These are phyloP conservation scores for Gliomastix tumulicola DNA, from an alignment of 2,329 filamentous ascomycete genomes.

Conservation along the genomic window DNA sequence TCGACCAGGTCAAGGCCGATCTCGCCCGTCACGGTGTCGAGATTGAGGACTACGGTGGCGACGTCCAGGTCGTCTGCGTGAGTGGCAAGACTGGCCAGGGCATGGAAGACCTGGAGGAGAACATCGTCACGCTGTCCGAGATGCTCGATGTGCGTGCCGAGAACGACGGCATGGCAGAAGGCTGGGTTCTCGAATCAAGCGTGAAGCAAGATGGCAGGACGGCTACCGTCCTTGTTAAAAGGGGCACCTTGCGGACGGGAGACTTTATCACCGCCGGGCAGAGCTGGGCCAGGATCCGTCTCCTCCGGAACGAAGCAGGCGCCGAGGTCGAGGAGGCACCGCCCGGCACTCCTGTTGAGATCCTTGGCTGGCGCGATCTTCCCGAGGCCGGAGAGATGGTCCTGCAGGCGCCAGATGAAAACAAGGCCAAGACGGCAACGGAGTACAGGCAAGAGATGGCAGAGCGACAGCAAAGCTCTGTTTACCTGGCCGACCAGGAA, in stretches of 20 bases:
- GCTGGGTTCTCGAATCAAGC: constrained; percentile 88
- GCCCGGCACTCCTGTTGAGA: constrained; percentile 84
- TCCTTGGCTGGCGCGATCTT: constrained; percentile 84
- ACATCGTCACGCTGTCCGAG: constrained; percentile 77
- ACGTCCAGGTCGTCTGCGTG: constrained; percentile 85
- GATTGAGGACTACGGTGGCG: constrained; percentile 91
- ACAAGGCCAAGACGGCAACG: constrained; percentile 70
- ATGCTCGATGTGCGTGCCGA: constrained; percentile 87
- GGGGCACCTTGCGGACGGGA: constrained; percentile 75
- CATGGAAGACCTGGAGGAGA: constrained; percentile 89
- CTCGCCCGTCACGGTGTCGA: constrained; percentile 77
- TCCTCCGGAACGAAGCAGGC: constrained; percentile 79
- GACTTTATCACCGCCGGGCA: constrained; percentile 82
- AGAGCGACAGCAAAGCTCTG: constrained; percentile 67
- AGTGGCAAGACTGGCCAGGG: constrained; percentile 91
- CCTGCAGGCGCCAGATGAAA: constrained; percentile 73
- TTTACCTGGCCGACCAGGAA: constrained; percentile 71
- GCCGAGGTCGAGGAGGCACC: constrained; percentile 63
- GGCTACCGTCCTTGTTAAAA: constrained; percentile 82
- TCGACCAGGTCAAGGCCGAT: constrained; percentile 83
- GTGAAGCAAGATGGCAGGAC: constrained; percentile 79
- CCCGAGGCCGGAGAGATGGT: constrained; percentile 83
- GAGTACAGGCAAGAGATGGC: constrained; percentile 67
- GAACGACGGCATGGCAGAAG: constrained; percentile 69
- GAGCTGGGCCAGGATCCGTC: constrained; percentile 81